These are phyloP conservation scores for Plectosphaerella plurivora DNA, from an alignment of 2,329 filamentous ascomycete genomes.

Conservation along the genomic window DNA sequence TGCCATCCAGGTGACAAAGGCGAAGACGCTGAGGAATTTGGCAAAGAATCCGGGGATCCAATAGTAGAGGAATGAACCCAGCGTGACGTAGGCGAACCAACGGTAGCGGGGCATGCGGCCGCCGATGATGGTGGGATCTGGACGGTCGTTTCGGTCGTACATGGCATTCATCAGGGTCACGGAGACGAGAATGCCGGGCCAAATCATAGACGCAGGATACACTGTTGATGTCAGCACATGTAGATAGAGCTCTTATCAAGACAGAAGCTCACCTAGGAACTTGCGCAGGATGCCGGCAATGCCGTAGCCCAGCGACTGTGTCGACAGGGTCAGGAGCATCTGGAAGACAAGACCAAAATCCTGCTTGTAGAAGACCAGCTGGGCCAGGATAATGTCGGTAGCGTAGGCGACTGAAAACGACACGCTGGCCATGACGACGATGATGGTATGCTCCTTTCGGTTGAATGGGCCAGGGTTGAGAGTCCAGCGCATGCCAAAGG, in stretches of 20 bases:
- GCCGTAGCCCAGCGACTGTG: conserved; percentile 66
- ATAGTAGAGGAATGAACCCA: conserved; percentile 59
- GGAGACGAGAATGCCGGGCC: conserved; percentile 64
- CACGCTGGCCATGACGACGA: conserved; percentile 68
- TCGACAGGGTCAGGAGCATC: conserved; percentile 61
- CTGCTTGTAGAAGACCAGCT: conserved; percentile 67
- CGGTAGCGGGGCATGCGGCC: conserved; percentile 62
- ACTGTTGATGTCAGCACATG: conserved; percentile 26
- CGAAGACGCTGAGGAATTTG: conserved; percentile 66
- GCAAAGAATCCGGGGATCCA: conserved; percentile 67
- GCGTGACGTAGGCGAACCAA: conserved; percentile 57
- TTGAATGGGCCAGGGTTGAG: conserved; percentile 68
- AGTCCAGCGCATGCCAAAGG: conserved; percentile 49
- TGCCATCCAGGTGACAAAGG: conserved; percentile 67
- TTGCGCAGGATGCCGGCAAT: conserved; percentile 64
- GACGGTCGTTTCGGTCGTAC: conserved; percentile 54
- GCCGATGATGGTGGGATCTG: conserved; percentile 50
- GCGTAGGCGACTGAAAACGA: conserved; percentile 68
- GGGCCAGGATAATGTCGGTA: conserved; percentile 69
- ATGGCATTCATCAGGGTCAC: conserved; percentile 68
- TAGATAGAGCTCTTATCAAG: background rate
- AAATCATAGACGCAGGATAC: conserved; percentile 69
- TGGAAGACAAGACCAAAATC: conserved; percentile 64
- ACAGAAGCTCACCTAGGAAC: conserved; percentile 46
- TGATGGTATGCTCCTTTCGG: conserved; percentile 65